Evolutionary conservation across 139 green algal genomes (phyloP).

Genomic region (Chlamydomonas incerta): DNA sequence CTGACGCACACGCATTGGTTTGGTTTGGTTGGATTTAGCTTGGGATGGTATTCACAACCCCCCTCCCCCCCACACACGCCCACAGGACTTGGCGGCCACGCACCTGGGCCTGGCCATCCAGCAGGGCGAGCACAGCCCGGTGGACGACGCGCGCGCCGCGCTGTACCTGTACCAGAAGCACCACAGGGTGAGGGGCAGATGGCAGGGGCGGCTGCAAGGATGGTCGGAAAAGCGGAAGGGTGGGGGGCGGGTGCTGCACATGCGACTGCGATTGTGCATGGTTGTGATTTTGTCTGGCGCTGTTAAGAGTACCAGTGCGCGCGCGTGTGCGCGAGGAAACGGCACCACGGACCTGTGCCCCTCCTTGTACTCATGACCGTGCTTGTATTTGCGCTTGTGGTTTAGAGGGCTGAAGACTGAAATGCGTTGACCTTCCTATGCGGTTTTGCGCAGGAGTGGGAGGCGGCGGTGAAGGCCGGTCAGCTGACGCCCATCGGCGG

Average conservation of each 20-base stretch:
- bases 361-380: not conserved
- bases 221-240: too few species aligned
- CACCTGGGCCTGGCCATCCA: constrained; percentile 79
- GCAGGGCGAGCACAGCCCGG: constrained; percentile 58
- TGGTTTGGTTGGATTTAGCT: too few species aligned
- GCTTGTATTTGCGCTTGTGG: too few species aligned
- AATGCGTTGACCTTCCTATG: too few species aligned
- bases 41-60: too few species aligned
- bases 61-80: not conserved
- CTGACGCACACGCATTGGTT: not conserved
- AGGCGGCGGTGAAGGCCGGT: constrained; percentile 11
- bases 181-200: constrained; percentile 15
- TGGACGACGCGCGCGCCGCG: constrained; percentile 74
- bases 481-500: constrained; percentile 3
- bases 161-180: constrained; percentile 82
- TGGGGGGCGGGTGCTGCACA: not conserved
- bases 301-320: too few species aligned
- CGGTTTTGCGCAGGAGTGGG: constrained; percentile 39
- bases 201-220: not conserved
- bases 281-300: too few species aligned
- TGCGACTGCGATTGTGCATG: not conserved
- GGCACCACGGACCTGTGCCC: not conserved
- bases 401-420: too few species aligned
- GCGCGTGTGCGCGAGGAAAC: too few species aligned
- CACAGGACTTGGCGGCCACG: constrained; percentile 41